Conservation (phyloP, 371 early-diverging fungal genomes). For the Dichotomocladium elegans region DNA sequence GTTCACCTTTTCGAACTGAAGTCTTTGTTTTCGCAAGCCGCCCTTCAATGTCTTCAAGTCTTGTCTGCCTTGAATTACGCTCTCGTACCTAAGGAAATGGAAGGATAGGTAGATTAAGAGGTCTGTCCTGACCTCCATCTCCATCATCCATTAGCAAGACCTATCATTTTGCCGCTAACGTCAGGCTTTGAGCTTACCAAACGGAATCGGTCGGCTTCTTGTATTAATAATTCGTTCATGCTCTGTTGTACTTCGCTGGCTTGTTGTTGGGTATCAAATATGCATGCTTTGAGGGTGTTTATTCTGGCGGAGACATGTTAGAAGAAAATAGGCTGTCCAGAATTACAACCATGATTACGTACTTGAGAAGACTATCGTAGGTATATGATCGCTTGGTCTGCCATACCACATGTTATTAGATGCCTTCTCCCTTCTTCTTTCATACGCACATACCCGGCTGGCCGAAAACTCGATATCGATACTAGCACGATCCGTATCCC, state of each 20-base stretch:
- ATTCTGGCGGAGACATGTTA: too few relatives aligned
- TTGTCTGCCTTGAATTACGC: constrained; percentile 30
- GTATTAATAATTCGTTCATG: constrained; percentile 36
- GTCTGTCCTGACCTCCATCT: neutral
- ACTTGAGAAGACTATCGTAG: constrained; percentile 48
- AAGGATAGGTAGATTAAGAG: constrained; percentile 5
- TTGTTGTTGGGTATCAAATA: constrained; percentile 53
- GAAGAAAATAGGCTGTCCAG: neutral
- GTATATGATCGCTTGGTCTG: constrained; percentile 50
- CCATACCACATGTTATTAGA: too few relatives aligned
- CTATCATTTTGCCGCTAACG: neutral
- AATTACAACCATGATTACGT: neutral
- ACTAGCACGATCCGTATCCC: constrained; percentile 12
- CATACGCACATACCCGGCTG: constrained; percentile 21
- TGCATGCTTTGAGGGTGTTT: constrained; percentile 53
- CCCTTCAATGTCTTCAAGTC: constrained; percentile 23
- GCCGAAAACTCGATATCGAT: constrained; percentile 15
- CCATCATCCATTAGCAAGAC: constrained; percentile 17
- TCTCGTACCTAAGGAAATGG: constrained; percentile 25
- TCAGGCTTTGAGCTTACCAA: constrained; percentile 21
- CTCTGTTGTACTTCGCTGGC: constrained; percentile 43
- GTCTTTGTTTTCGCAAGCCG: constrained; percentile 12
- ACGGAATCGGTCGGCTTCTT: constrained; percentile 36
- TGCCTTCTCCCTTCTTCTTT: too few relatives aligned
- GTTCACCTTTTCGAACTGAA: constrained; percentile 9